Evolutionary conservation across 176 grass and related monocot species (phyloP).

Genomic region (Carex cristatella): DNA sequence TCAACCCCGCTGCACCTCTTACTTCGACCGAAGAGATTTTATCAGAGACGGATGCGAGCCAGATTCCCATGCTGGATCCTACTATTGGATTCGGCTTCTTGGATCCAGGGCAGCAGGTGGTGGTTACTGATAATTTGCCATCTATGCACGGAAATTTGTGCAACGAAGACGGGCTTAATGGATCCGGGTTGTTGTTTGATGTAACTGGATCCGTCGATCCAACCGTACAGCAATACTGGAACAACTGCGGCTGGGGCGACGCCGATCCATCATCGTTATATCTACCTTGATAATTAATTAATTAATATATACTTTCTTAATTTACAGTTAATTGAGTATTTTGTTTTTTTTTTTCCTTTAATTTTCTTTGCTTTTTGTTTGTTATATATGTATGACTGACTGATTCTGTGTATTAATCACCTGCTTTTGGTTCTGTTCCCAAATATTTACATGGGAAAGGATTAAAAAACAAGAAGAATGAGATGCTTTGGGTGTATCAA

Average conservation of each 20-base stretch:
- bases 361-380: slow-evolving; percentile 3
- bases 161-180: slow-evolving; percentile 8
- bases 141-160: slow-evolving; percentile 3
- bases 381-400: slow-evolving; percentile 21
- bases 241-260: slow-evolving; percentile 14
- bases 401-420: slow-evolving; percentile 17
- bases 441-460: slow-evolving; percentile 21
- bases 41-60: slow-evolving; percentile 15
- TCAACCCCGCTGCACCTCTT: neutral
- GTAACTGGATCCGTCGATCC: slow-evolving; percentile 20
- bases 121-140: neutral
- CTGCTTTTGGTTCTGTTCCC: slow-evolving; percentile 19
- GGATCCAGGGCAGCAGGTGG: slow-evolving; percentile 2
- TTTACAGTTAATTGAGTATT: slow-evolving; percentile 16
- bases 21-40: slow-evolving; percentile 15
- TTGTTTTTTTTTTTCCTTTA: neutral
- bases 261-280: slow-evolving; percentile 5
- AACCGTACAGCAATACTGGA: slow-evolving; percentile 15
- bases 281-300: slow-evolving; percentile 6
- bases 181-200: slow-evolving; percentile 26
- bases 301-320: neutral
- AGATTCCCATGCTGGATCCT: slow-evolving; percentile 7
- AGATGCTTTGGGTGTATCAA: slow-evolving; percentile 16
- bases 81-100: slow-evolving; percentile 10
- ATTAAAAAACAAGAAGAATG: neutral